These are phyloP conservation scores for Boletellus sp. DNA, from an alignment of 768 basidiomycete genomes.

Conservation along the genomic window DNA sequence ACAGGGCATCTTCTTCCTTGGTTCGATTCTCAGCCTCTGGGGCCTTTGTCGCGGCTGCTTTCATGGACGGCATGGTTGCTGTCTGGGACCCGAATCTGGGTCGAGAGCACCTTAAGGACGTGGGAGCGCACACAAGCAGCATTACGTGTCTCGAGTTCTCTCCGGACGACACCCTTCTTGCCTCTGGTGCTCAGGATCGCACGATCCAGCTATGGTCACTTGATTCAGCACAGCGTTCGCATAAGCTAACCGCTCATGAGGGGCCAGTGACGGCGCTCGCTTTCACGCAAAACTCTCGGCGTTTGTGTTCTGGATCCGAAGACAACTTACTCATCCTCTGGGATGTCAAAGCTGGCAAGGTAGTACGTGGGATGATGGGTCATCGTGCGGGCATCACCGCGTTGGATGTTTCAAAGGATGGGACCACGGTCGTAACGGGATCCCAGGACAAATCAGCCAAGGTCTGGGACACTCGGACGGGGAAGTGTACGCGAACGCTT, in stretches of 20 bases:
- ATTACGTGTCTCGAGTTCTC: slow-evolving; percentile 23
- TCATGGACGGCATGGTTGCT: slow-evolving; percentile 10
- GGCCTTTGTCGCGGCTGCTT: slow-evolving; percentile 17
- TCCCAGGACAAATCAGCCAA: slow-evolving; percentile 25
- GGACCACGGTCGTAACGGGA: slow-evolving; percentile 16
- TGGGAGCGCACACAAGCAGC: slow-evolving; percentile 5
- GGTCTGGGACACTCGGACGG: slow-evolving; percentile 20
- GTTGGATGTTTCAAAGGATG: slow-evolving; percentile 20
- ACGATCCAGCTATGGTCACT: slow-evolving; percentile 23
- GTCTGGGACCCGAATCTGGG: slow-evolving; percentile 23
- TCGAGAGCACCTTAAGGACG: slow-evolving; percentile 15
- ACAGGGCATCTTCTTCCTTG: slow-evolving; percentile 4
- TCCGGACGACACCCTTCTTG: slow-evolving; percentile 7
- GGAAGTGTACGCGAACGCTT: slow-evolving; percentile 12
- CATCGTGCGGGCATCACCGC: slow-evolving; percentile 16
- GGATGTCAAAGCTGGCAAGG: slow-evolving; percentile 15
- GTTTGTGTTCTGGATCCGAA: slow-evolving; percentile 21
- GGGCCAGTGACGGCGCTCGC: slow-evolving; percentile 14
- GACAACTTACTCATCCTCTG: slow-evolving; percentile 23
- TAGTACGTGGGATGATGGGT: slow-evolving; percentile 17
- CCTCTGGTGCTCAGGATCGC: slow-evolving; percentile 17
- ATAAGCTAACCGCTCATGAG: slow-evolving; percentile 12
- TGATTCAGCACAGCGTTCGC: slow-evolving; percentile 5
- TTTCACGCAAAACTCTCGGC: slow-evolving; percentile 19
- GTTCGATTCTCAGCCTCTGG: slow-evolving; percentile 22